A percentile compares a stretch with the other conserved stretches of the same genome.
These are phyloP conservation scores for Ophiostoma perfectum DNA, from an alignment of 2,329 filamentous ascomycete species.

Conservation along the genomic window DNA sequence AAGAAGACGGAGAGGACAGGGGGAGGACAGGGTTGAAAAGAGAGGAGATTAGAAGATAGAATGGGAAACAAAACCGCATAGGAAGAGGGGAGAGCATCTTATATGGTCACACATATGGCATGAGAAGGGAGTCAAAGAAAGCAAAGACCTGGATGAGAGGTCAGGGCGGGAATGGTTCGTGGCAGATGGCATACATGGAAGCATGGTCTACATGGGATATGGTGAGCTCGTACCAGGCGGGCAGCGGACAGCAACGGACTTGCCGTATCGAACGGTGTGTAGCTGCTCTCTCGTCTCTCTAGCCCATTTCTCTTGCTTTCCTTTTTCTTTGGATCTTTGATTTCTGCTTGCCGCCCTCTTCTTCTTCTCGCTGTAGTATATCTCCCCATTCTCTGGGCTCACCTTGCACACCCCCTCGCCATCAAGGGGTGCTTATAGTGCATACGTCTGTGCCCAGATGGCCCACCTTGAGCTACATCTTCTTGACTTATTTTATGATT, in stretches of 20 bases:
- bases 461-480: conserved; percentile 18
- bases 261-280: conserved; percentile 14
- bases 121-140: not conserved
- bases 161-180: not conserved
- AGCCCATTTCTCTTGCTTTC: not conserved
- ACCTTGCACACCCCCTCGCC: conserved; percentile 11
- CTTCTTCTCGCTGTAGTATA: not conserved
- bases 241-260: conserved; percentile 18
- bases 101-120: conserved; percentile 19
- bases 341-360: not conserved
- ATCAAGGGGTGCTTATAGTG: conserved; percentile 2
- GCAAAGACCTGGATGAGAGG: not conserved
- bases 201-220: conserved; percentile 14
- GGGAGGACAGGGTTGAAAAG: not conserved
- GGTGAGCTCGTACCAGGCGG: conserved; percentile 18
- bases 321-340: not conserved
- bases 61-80: not conserved
- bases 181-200: conserved; percentile 12
- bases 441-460: conserved; percentile 17
- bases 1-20: not conserved
- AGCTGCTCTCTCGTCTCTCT: no score
- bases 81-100: conserved; percentile 17
- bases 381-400: not conserved
- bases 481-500: not conserved
- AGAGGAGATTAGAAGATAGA: conserved; percentile 2